Evolutionary conservation across 192 early-diverging fungal species (phyloP), one percentile per base, ranked within the genome.

Genomic region (Podochytrium sp.): DNA sequence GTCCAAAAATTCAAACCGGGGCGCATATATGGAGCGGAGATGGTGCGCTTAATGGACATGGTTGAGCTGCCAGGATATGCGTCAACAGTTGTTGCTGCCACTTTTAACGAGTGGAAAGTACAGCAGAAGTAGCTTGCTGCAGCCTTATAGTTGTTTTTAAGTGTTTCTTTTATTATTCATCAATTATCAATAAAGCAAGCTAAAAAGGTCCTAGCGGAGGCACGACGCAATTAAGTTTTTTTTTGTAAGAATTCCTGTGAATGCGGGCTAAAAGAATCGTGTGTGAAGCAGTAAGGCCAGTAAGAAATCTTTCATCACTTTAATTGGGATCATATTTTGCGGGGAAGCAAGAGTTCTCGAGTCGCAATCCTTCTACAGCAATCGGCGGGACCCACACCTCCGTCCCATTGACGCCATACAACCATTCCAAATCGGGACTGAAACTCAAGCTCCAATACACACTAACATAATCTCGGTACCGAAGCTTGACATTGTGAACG

Each of bases 381-480:
- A 65, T 65, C 6, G n/a, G 7, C n/a, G n/a, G n/a, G n/a, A n/a
- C n/a, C 63, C 40, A 41, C 12, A 29, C 29, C 4, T 27, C 40
- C n/a, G 32, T 47, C 25, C 38, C 42, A 35, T 10, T 34, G 6
- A 27, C n/a, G 23, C 63, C 63, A 41, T 41, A 30, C 63, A 65
- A 47, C 39, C 35, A 47, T 1, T 41, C 35, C 63, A 65, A 65
- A 47, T 65, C 63, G 42, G 7, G 6, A 42, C 35, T 65, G 23
- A 65, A 65, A 6, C 25, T 41, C 1, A 65, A 20, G 3, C 33
- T n/a, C 63, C 63, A 65, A 25, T 25, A 14, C 16, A 16, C 18
- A 6, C n/a, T 35, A 10, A 14, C 25, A 16, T 47, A 41, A 3
- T 65, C 27, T 30, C n/a, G 37, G 30, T 34, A 43, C 29, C 32